A percentile compares a stretch with the other conserved stretches of the same genome.
Conservation (phyloP, 257 asterid genomes). For the Solanum bulbocastanum region DNA sequence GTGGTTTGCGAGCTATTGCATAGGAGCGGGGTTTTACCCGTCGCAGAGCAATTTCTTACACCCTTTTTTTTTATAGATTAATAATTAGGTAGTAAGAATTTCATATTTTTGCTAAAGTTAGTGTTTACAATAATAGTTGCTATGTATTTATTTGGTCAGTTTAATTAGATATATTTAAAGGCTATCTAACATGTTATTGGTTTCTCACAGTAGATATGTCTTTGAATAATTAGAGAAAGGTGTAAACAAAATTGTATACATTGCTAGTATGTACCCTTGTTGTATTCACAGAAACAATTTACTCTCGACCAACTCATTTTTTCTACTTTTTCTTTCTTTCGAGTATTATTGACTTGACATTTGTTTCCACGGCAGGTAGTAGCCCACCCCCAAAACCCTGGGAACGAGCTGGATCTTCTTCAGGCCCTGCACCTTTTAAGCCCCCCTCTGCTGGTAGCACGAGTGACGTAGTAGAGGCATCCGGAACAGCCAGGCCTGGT, state of each 20-base stretch:
- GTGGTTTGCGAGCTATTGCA: no score
- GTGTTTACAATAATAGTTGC: neutral
- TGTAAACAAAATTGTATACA: neutral
- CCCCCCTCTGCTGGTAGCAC: constrained; percentile 86
- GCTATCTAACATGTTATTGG: neutral
- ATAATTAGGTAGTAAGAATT: neutral
- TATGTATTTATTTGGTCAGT: neutral
- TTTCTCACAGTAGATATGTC: neutral
- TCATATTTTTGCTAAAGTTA: neutral
- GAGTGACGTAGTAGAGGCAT: constrained; percentile 81
- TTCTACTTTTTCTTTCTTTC: neutral
- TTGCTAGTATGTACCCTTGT: neutral
- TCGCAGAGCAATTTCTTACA: neutral
- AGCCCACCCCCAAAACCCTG: constrained; percentile 81
- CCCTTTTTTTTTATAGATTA: neutral
- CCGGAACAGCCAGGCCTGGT: constrained; percentile 91
- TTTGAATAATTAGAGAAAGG: neutral
- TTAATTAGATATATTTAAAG: neutral
- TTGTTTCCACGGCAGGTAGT: constrained; percentile 27
- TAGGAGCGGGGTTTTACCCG: no score
- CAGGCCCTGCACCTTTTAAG: constrained; percentile 79
- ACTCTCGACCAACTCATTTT: neutral
- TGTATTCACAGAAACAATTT: neutral
- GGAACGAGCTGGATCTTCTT: constrained; percentile 79
- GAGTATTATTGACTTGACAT: neutral